Evolutionary conservation across 306 rosid species (phyloP), one percentile per base, ranked within the genome.

Genomic region (Boehmeria nivea): DNA sequence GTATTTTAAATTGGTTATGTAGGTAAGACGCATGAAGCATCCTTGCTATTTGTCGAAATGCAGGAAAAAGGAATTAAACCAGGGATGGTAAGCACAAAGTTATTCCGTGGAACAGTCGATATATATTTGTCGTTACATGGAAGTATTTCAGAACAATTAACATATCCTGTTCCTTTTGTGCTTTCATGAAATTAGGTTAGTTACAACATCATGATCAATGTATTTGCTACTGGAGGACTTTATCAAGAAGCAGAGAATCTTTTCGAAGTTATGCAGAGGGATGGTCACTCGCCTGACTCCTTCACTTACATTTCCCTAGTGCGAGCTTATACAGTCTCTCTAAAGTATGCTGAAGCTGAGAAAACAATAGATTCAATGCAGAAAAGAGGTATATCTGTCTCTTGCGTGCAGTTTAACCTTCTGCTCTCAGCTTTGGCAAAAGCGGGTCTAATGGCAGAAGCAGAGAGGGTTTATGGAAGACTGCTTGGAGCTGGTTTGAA

Each of bases 191-290:
- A 55, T 73, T 94, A 90, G 97, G 82, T 86, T 51, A 78, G 98
- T 75, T 90, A 81, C 74, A 80, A 90, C 33, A 86, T 90, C 45
- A 86, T 90, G 95, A 82, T 82, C 66, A 72, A 86, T 57, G 91
- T 82, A 23, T 84, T 82, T 60, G 98, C 91, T 21, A 70, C 63
- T 47, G 88, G 84, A 6, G 98, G 95, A 56, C 83, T 65, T 51
- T 57, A 69, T 61, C 65, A 74, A 48, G 85, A 82, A 78, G 83
- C 76, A 27, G 82, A 82, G 59, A 68, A 84, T 40, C 72, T 82
- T 78, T 73, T 82, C 67, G 64, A 69, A 43, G 81, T 74, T 51
- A 86, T 90, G 95, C 73, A 78, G 75, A 64, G 51, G 61, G 74
- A 84, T 48, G 83, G 81, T 60, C 70, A 59, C 66, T 58, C 48